Percentiles rank a stretch among this genome's conserved stretches.
Evolutionary conservation across 2,329 filamentous ascomycete genomes (phyloP).

Genomic region (Aureobasidium subglaciale): DNA sequence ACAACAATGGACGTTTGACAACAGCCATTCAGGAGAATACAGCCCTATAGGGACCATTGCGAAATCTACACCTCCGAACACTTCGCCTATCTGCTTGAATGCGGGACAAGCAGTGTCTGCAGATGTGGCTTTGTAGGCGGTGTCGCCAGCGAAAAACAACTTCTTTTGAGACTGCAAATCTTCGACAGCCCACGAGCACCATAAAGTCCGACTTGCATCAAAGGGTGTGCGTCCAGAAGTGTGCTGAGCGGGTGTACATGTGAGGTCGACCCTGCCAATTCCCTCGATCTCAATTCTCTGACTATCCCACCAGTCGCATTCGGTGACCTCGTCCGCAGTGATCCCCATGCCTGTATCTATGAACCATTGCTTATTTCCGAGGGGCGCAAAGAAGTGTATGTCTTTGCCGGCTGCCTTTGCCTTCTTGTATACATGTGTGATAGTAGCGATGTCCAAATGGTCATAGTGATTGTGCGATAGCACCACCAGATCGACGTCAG

Average conservation of each 20-base stretch:
- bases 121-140: constrained; percentile 38
- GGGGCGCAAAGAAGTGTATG: constrained; percentile 37
- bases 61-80: constrained; percentile 44
- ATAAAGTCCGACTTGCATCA: constrained; percentile 37
- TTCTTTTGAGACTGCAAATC: constrained; percentile 26
- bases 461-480: constrained; percentile 54
- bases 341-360: constrained; percentile 32
- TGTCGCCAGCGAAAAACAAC: constrained; percentile 45
- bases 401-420: constrained; percentile 28
- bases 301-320: constrained; percentile 47
- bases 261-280: constrained; percentile 34
- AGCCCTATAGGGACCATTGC: constrained; percentile 44
- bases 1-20: constrained; percentile 41
- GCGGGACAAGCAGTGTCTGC: constrained; percentile 39
- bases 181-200: constrained; percentile 43
- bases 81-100: constrained; percentile 41
- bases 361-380: constrained; percentile 35
- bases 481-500: constrained; percentile 44
- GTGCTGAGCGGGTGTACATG: constrained; percentile 44
- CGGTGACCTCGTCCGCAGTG: constrained; percentile 34
- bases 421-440: constrained; percentile 34
- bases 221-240: constrained; percentile 36
- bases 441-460: constrained; percentile 43
- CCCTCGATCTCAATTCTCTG: constrained; percentile 28
- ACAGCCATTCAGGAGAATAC: constrained; percentile 38